Conservation (phyloP, 2,329 filamentous ascomycete species). For the Hymenoscyphus scutula region DNA sequence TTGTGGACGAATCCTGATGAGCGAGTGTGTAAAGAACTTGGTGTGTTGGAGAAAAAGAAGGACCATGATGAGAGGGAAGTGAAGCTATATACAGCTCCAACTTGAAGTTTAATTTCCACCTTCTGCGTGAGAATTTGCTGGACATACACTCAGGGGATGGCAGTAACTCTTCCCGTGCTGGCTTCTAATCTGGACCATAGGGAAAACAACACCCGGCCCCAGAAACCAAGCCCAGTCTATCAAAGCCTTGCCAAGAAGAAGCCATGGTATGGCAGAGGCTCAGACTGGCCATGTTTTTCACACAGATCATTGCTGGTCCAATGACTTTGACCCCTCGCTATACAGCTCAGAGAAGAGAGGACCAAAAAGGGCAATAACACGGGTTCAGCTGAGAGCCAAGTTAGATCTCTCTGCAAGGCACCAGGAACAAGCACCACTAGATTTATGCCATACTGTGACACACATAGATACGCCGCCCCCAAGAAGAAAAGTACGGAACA, state of each 20-base stretch:
- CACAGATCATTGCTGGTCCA: background rate
- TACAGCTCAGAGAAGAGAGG: background rate
- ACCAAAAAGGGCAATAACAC: background rate
- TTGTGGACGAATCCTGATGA: constrained; percentile 11
- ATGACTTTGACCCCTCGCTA: background rate
- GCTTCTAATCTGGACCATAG: background rate
- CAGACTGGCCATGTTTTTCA: background rate
- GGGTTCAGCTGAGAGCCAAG: background rate
- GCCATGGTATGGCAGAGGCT: background rate
- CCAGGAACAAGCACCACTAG: background rate
- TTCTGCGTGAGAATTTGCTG: background rate
- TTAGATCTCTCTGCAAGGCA: constrained; percentile 4
- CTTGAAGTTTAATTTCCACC: constrained; percentile 13
- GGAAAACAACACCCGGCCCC: background rate
- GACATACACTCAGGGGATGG: background rate
- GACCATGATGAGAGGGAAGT: background rate
- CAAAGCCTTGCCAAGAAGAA: constrained; percentile 1
- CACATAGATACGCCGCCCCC: background rate
- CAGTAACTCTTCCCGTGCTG: background rate
- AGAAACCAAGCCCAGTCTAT: background rate
- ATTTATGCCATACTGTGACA: constrained; percentile 1
- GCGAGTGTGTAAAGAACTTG: constrained; percentile 12
- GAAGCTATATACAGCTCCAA: constrained; percentile 15
- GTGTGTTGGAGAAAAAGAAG: background rate
- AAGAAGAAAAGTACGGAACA: constrained; percentile 4